Conservation (phyloP, 176 grass and related monocot genomes). For the Oryza officinalis region DNA sequence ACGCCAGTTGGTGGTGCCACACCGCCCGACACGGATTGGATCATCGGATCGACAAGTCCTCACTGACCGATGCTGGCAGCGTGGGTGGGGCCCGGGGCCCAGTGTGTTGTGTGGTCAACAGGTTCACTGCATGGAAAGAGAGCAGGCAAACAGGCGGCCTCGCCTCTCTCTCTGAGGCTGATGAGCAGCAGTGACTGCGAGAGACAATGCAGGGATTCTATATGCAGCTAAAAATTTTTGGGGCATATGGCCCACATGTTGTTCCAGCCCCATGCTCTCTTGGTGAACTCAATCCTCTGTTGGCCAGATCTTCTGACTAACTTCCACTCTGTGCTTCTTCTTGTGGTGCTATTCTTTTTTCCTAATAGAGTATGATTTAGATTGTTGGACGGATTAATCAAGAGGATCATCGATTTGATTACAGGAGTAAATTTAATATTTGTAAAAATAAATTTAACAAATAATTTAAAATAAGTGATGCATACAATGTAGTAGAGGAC, state of each 20-base stretch:
- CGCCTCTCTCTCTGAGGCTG: not conserved
- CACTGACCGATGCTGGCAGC: slow-evolving; percentile 33
- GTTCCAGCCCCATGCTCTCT: slow-evolving; percentile 21
- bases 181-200: not conserved
- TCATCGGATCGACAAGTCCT: slow-evolving; percentile 50
- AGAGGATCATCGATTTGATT: too few relatives aligned
- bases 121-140: slow-evolving; percentile 21
- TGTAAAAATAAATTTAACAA: too few relatives aligned
- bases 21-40: slow-evolving; percentile 40
- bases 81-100: slow-evolving; percentile 7
- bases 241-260: slow-evolving; percentile 28
- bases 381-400: too few relatives aligned
- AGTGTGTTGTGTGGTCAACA: slow-evolving; percentile 46
- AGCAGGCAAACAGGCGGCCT: slow-evolving; percentile 13
- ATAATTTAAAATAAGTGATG: too few relatives aligned
- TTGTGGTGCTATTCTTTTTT: not conserved
- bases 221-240: slow-evolving; percentile 23
- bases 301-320: not conserved
- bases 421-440: too few relatives aligned
- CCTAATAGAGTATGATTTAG: too few relatives aligned
- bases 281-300: not conserved
- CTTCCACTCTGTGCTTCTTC: too few relatives aligned
- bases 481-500: too few relatives aligned
- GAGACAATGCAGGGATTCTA: slow-evolving; percentile 25
- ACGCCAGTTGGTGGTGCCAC: slow-evolving; percentile 16